phyloP scores from a whole-genome alignment of 306 rosid genomes.

The Vachellia collinsii region DNA sequence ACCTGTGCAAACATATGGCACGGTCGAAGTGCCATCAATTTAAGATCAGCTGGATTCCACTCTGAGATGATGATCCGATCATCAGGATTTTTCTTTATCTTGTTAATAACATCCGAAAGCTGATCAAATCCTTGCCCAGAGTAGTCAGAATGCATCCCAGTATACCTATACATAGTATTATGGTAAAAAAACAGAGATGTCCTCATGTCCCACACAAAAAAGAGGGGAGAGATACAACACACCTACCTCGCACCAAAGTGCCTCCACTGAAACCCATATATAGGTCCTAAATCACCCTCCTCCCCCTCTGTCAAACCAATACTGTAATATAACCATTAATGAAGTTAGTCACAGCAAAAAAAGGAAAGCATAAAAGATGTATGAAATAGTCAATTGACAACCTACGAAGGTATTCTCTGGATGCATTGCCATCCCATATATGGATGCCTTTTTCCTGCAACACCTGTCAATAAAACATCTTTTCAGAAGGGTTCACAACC shows the following conservation, averaged over 20 bases:
- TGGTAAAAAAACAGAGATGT: not conserved
- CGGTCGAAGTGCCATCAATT: conserved; percentile 95
- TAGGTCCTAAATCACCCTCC: conserved; percentile 96
- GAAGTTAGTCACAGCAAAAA: not conserved
- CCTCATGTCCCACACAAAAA: not conserved
- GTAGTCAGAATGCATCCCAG: conserved; percentile 90
- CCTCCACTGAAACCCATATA: conserved; percentile 98
- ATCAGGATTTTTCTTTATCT: conserved; percentile 81
- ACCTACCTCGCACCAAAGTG: conserved; percentile 96
- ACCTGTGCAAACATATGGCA: conserved; percentile 99
- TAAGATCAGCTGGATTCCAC: conserved; percentile 94
- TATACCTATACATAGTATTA: conserved; percentile 57
- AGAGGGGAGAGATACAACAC: conserved; percentile 4
- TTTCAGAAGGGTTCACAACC: not conserved
- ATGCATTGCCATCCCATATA: conserved; percentile 29
- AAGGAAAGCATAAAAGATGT: not conserved
- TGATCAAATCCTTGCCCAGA: conserved; percentile 94
- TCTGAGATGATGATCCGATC: conserved; percentile 92
- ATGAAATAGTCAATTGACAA: not conserved
- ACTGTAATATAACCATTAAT: conserved; percentile 46
- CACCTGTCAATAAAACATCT: not conserved
- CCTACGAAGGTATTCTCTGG: conserved; percentile 30
- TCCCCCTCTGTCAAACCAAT: conserved; percentile 83
- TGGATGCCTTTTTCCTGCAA: conserved; percentile 27
- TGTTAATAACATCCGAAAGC: conserved; percentile 82